These are phyloP conservation scores for Salvia splendens DNA, from an alignment of 257 asterid genomes.

Conservation along the genomic window DNA sequence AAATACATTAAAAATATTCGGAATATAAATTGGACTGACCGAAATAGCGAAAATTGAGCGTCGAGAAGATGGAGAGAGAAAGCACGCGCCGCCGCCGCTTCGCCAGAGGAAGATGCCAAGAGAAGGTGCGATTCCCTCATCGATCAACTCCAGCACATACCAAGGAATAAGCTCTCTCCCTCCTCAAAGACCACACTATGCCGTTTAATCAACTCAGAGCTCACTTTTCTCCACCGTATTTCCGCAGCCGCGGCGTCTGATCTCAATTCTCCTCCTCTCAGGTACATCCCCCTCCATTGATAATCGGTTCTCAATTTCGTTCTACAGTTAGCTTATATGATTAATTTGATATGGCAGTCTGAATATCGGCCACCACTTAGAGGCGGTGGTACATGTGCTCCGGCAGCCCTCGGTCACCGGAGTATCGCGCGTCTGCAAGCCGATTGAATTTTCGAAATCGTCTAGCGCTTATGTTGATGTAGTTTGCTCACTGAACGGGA, in stretches of 20 bases:
- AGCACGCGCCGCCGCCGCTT: constrained; percentile 25
- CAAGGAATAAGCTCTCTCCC: constrained; percentile 36
- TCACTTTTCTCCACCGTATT: constrained; percentile 67
- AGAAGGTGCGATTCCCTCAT: constrained; percentile 60
- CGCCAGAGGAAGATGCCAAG: constrained; percentile 53
- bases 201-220: constrained; percentile 74
- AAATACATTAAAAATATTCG: too few relatives aligned
- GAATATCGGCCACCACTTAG: constrained; percentile 85
- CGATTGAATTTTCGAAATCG: constrained; percentile 43
- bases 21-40: too few relatives aligned
- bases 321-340: neutral
- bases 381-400: constrained; percentile 73
- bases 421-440: constrained; percentile 82
- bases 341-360: constrained; percentile 48
- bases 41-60: constrained; percentile 5
- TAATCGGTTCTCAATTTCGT: neutral
- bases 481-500: constrained; percentile 65
- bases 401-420: constrained; percentile 63
- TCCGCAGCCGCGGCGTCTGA: constrained; percentile 39
- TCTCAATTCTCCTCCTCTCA: constrained; percentile 40
- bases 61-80: constrained; percentile 36
- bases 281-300: constrained; percentile 33
- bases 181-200: constrained; percentile 57
- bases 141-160: constrained; percentile 41
- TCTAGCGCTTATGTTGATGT: constrained; percentile 63